These are phyloP conservation scores for Blakeslea trispora DNA, from an alignment of 371 early-diverging fungal genomes.

Conservation along the genomic window DNA sequence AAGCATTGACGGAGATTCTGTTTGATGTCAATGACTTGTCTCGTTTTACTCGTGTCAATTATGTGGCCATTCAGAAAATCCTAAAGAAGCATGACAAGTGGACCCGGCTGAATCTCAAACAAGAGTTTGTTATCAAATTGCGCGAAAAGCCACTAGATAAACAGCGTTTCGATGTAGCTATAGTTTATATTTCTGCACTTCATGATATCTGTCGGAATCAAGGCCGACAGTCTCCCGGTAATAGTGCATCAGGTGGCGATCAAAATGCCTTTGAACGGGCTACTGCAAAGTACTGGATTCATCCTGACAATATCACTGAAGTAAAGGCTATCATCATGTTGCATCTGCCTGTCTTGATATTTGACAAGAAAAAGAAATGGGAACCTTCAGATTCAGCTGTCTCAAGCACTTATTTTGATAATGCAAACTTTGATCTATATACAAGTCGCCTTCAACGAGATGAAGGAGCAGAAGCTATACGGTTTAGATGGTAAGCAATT, in stretches of 20 bases:
- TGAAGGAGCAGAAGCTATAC: conserved; percentile 87
- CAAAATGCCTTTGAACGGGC: conserved; percentile 33
- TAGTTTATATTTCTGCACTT: conserved; percentile 29
- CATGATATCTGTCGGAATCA: conserved; percentile 29
- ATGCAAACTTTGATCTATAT: conserved; percentile 26
- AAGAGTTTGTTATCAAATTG: conserved; percentile 18
- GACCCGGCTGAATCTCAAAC: conserved; percentile 24
- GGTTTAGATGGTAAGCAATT: conserved; percentile 79
- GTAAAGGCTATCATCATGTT: conserved; percentile 88
- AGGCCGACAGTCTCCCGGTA: conserved; percentile 28
- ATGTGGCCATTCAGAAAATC: conserved; percentile 92
- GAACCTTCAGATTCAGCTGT: conserved; percentile 31
- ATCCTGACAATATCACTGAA: conserved; percentile 94
- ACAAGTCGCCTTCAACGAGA: conserved; percentile 82
- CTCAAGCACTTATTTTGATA: conserved; percentile 32
- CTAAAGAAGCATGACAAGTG: conserved; percentile 89
- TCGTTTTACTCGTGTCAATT: conserved; percentile 90
- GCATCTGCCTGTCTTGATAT: conserved; percentile 93
- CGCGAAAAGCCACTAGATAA: conserved; percentile 31
- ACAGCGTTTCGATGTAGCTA: conserved; percentile 31
- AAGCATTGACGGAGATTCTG: conserved; percentile 29
- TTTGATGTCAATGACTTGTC: conserved; percentile 86
- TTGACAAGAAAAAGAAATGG: conserved; percentile 36
- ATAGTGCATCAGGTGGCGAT: conserved; percentile 26
- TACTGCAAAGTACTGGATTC: conserved; percentile 88